Evolutionary conservation across 441 rosid species (phyloP), one percentile per base, ranked within the genome.

Genomic region (Manihot esculenta): DNA sequence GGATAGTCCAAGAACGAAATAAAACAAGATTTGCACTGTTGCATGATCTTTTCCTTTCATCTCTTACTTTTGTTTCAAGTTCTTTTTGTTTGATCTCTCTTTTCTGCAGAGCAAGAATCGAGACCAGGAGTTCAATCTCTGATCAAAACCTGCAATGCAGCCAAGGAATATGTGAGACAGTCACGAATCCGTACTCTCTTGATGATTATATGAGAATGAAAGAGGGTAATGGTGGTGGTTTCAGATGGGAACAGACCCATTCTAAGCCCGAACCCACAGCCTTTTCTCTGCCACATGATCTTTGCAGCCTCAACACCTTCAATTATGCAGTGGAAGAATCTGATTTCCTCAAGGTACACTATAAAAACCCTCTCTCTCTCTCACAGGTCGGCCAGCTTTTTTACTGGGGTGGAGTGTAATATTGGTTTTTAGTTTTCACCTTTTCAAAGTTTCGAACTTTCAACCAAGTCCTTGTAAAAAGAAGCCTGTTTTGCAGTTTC

Each of bases 81-180:
- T 59, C 35, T 69, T 64, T 54, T 61, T 17, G 21, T 49, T 66
- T 44, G 70, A 27, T 38, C 5, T 62, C n/a, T 14, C 35, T 50
- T 27, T 21, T 17, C 58, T 7, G 70, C 83, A 84, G 90, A 72
- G 79, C 84, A 23, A 84, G 87, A 81, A 83, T 76, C 70, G 88
- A 88, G 82, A 78, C 67, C 77, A 79, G 57, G 79, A 85, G 87
- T 80, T 82, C 83, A 73, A 76, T 80, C 75, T 79, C 77, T 79
- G 87, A 78, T 74, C 69, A 77, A 63, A 79, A 74, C 58, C 82
- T 73, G 86, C 84, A 77, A 80, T 78, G 84, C 84, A 73, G 84
- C 78, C 77, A 78, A 71, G 80, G 86, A 80, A 74, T 73, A 75
- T 77, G 73, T 53, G 87, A 82, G 69, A 73, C 77, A 73, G 74